These are phyloP conservation scores for Dipteronia sinensis DNA, from an alignment of 345 rosid genomes.

Conservation along the genomic window DNA sequence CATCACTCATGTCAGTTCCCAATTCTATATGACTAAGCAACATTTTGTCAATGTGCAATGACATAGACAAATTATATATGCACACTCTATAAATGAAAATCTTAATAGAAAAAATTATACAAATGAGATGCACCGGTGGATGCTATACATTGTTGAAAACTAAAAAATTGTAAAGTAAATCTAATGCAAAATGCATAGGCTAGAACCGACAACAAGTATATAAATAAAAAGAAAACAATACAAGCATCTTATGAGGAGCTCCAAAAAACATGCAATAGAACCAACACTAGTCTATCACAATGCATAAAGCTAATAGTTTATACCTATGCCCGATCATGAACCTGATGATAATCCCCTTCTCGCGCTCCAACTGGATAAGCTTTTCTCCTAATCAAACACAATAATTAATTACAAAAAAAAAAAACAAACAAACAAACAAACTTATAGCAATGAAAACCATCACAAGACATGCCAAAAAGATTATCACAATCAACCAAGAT, in stretches of 20 bases:
- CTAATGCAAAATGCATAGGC: neutral
- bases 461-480: neutral
- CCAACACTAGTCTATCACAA: neutral
- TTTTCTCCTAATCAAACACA: conserved; percentile 58
- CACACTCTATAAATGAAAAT: neutral
- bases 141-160: neutral
- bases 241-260: neutral
- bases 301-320: neutral
- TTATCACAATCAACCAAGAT: neutral
- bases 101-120: neutral
- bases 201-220: neutral
- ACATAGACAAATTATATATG: neutral
- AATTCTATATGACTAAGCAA: neutral
- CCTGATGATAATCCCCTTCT: conserved; percentile 86
- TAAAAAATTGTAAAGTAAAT: neutral
- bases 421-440: no score
- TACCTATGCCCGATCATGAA: conserved; percentile 99
- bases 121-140: neutral
- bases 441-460: neutral
- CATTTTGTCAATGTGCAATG: neutral
- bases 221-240: neutral
- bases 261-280: neutral
- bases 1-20: conserved; percentile 18
- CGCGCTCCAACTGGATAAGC: conserved; percentile 76
- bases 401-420: conserved; percentile 13